A percentile compares a stretch with the other conserved stretches of the same genome.
phyloP scores from a whole-genome alignment of 2,329 filamentous ascomycete genomes.

The Scedosporium boydii region DNA sequence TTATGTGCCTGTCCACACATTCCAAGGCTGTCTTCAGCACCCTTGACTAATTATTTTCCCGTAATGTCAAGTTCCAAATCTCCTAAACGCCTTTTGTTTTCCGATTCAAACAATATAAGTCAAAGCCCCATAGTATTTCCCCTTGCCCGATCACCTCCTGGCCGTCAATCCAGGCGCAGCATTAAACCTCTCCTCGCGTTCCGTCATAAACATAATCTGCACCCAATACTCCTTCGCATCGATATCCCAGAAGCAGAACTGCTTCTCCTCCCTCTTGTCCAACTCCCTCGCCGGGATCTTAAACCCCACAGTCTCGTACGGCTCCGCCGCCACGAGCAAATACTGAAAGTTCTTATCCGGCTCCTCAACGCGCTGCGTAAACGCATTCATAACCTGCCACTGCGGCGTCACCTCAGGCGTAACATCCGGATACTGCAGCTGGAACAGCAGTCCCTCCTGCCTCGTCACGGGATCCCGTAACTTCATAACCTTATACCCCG shows the following conservation, averaged over 20 bases:
- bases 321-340: conserved; percentile 86
- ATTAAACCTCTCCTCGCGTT: conserved; percentile 83
- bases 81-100: background rate
- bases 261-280: conserved; percentile 76
- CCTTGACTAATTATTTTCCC: background rate
- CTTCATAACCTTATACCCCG: conserved; percentile 97
- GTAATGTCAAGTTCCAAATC: background rate
- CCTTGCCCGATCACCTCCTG: conserved; percentile 24
- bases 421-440: conserved; percentile 92
- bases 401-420: conserved; percentile 64
- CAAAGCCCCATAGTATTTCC: background rate
- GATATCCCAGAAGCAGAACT: conserved; percentile 92
- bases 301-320: conserved; percentile 95
- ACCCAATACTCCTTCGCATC: conserved; percentile 97
- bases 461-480: conserved; percentile 78
- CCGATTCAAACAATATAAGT: background rate
- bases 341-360: conserved; percentile 94
- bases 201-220: conserved; percentile 96
- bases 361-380: conserved; percentile 90
- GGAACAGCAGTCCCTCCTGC: conserved; percentile 88
- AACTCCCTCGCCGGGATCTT: conserved; percentile 92
- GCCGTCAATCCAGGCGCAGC: conserved; percentile 52
- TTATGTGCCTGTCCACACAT: background rate
- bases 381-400: conserved; percentile 96
- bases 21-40: too few relatives aligned